Percentiles rank a stretch among this genome's conserved stretches.
Evolutionary conservation across 164 flowering plant species (phyloP).

Genomic region (Pachysandra terminalis): DNA sequence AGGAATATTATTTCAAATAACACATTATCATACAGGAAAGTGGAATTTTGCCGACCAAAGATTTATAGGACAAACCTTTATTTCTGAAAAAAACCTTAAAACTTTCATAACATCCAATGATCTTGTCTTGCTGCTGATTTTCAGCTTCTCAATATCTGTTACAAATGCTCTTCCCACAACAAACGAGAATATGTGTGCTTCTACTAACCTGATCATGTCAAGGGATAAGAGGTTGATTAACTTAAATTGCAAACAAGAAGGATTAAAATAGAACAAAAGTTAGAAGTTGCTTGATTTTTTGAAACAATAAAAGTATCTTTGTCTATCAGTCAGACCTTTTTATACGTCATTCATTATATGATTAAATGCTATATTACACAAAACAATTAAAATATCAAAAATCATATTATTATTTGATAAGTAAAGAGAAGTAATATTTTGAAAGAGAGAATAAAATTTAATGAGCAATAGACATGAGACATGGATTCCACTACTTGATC

Average conservation of each 20-base stretch:
- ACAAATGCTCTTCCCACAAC: conserved; percentile 99
- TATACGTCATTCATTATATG: background rate
- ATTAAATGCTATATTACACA: background rate
- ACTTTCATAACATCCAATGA: conserved; percentile 63
- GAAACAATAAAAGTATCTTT: background rate
- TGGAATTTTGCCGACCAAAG: background rate
- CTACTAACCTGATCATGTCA: conserved; percentile 76
- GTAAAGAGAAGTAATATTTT: background rate
- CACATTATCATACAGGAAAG: background rate
- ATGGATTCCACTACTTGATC: background rate
- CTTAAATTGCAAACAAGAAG: conserved; percentile 6
- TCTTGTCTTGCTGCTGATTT: conserved; percentile 79
- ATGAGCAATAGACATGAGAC: background rate
- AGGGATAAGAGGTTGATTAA: conserved; percentile 17
- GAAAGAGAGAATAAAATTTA: background rate
- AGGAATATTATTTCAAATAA: conserved; percentile 10
- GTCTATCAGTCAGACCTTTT: too few species aligned
- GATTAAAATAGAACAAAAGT: background rate
- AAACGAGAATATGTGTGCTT: conserved; percentile 96
- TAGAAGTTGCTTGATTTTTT: too few species aligned
- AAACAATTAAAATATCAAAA: too few species aligned
- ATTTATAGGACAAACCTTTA: conserved; percentile 50
- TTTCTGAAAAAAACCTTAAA: conserved; percentile 68
- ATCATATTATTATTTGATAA: background rate
- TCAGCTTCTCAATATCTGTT: conserved; percentile 94